Percentiles rank a stretch among this genome's conserved stretches.
These are phyloP conservation scores for Liquidambar formosana DNA, from an alignment of 164 flowering plant species.

Conservation along the genomic window DNA sequence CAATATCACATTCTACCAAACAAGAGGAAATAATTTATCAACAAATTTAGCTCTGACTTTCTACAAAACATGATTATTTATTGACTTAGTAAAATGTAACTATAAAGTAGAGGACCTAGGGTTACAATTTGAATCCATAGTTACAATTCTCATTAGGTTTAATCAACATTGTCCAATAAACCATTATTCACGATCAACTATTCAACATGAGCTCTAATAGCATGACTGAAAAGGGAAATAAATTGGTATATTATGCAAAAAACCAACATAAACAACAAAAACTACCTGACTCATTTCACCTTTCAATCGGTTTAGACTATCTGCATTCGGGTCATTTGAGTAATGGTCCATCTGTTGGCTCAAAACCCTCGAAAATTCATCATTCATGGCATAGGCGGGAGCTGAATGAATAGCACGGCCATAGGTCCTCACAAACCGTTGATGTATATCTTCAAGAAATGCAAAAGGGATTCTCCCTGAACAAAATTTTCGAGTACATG, in stretches of 20 bases:
- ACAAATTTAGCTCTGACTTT: no score
- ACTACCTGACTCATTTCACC: conserved; percentile 90
- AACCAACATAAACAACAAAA: background rate
- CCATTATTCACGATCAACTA: no score
- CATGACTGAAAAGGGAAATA: background rate
- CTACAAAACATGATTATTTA: no score
- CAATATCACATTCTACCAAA: no score
- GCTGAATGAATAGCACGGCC: conserved; percentile 75
- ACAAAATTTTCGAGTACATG: background rate
- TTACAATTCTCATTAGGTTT: no score
- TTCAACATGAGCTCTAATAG: no score
- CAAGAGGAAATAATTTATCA: no score
- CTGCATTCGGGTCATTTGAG: conserved; percentile 86
- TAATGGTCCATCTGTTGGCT: conserved; percentile 81
- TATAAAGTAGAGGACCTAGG: background rate
- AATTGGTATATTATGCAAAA: background rate
- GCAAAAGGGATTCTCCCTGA: conserved; percentile 91
- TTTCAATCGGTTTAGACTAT: conserved; percentile 71
- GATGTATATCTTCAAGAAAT: conserved; percentile 89
- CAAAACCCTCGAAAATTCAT: conserved; percentile 86
- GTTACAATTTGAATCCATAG: no score
- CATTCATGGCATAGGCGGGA: conserved; percentile 88
- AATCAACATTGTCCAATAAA: no score
- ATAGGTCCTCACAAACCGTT: conserved; percentile 79
- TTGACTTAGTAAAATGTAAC: no score